Conservation (phyloP, 225 moss, liverwort and hornwort species). For the Rhytidiadelphus loreus region DNA sequence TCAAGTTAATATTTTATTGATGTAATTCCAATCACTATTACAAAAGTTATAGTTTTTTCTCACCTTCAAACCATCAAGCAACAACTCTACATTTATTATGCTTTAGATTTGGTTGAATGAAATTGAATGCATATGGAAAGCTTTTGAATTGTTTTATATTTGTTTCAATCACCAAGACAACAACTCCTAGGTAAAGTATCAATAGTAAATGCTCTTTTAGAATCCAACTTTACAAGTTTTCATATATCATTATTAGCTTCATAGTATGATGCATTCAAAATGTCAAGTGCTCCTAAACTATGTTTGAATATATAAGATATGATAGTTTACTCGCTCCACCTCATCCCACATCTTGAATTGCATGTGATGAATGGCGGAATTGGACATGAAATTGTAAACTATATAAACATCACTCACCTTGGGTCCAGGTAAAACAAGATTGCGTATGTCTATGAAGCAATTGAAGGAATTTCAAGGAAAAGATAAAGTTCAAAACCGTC, state of each 20-base stretch:
- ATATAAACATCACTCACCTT: fast-evolving
- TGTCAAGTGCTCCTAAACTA: too few relatives aligned
- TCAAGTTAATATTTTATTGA: neutral
- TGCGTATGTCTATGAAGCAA: neutral
- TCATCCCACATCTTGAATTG: neutral
- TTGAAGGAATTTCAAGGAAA: neutral
- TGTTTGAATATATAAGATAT: neutral
- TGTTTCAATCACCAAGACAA: too few relatives aligned
- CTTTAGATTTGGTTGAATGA: neutral
- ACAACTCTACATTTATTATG: neutral
- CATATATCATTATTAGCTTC: too few relatives aligned
- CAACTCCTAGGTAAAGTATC: too few relatives aligned
- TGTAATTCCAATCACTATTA: fast-evolving
- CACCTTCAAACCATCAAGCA: neutral
- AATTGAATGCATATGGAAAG: fast-evolving
- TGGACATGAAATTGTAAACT: too few relatives aligned
- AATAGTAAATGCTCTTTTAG: neutral
- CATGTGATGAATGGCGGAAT: neutral
- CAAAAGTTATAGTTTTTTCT: neutral
- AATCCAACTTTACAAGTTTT: neutral
- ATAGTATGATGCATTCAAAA: too few relatives aligned
- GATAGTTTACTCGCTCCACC: too few relatives aligned
- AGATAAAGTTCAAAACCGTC: neutral
- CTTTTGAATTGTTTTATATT: too few relatives aligned
- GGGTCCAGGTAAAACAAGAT: neutral